Evolutionary conservation across 192 early-diverging fungal species (phyloP).

Genomic region (Podila epicladia): DNA sequence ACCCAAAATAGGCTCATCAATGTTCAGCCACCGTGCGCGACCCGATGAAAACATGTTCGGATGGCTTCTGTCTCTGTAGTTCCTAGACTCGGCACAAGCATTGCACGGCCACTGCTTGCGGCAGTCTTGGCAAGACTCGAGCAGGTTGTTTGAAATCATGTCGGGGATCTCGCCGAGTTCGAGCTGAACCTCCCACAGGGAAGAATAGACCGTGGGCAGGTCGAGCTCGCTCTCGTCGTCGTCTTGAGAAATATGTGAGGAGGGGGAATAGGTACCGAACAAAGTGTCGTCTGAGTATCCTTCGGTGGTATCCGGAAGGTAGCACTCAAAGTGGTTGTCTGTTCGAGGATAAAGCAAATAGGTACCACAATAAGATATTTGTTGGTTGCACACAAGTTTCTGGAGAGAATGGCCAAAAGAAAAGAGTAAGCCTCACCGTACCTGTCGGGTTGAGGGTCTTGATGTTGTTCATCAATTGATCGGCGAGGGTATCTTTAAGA

Average conservation of each 20-base stretch:
- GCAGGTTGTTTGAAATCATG: slow-evolving; percentile 38
- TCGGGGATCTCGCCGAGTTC: slow-evolving; percentile 40
- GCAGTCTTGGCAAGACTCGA: slow-evolving; percentile 17
- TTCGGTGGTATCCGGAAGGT: neutral
- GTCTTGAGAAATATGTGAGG: neutral
- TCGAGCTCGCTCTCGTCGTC: neutral
- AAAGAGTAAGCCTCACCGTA: no score
- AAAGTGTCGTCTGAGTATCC: neutral
- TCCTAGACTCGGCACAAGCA: no score
- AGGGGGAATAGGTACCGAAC: neutral
- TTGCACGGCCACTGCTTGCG: neutral
- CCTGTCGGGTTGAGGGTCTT: no score
- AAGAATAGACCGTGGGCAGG: neutral
- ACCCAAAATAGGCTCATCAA: neutral
- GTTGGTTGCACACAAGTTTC: no score
- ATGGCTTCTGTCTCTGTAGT: no score
- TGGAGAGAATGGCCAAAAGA: no score
- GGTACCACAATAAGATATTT: no score
- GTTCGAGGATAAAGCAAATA: no score
- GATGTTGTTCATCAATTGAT: no score
- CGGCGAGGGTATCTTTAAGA: no score
- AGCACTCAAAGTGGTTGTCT: no score
- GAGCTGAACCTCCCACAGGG: slow-evolving; percentile 42
- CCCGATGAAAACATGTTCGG: neutral
- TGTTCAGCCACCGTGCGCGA: neutral